phyloP scores from a whole-genome alignment of 805 yeast genomes.

The Teunomyces cretensis region DNA sequence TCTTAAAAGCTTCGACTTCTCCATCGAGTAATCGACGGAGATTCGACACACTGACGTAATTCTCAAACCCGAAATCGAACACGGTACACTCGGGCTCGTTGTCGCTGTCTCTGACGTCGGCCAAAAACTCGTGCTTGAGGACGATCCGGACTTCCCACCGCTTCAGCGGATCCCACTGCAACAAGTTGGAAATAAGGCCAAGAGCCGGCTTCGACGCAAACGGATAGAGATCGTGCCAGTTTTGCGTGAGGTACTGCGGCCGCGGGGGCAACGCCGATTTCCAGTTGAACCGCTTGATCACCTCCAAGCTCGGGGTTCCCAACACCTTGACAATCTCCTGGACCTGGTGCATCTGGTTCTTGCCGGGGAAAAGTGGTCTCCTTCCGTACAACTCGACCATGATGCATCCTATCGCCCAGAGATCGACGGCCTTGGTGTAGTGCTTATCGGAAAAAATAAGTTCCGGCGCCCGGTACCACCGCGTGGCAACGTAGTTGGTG shows the following conservation, averaged over 20 bases:
- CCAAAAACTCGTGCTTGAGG: constrained; percentile 56
- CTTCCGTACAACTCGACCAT: constrained; percentile 82
- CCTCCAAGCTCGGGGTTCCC: constrained; percentile 64
- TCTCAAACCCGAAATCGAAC: constrained; percentile 72
- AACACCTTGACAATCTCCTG: constrained; percentile 64
- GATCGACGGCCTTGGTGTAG: constrained; percentile 71
- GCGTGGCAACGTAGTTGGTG: constrained; percentile 86
- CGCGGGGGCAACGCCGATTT: constrained; percentile 34
- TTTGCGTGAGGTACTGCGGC: constrained; percentile 31
- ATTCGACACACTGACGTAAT: constrained; percentile 15
- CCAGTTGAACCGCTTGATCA: constrained; percentile 36
- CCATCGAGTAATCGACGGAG: constrained; percentile 16
- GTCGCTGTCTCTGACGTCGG: constrained; percentile 48
- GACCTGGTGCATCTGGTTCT: constrained; percentile 68
- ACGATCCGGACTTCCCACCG: constrained; percentile 59
- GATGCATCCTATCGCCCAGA: constrained; percentile 95
- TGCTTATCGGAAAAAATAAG: constrained; percentile 58
- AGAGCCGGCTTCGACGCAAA: constrained; percentile 54
- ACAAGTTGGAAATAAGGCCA: constrained; percentile 51
- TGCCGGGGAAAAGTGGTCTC: constrained; percentile 77
- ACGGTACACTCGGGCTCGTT: constrained; percentile 56
- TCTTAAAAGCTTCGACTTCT: constrained; percentile 22
- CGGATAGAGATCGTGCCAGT: constrained; percentile 61
- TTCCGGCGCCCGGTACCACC: constrained; percentile 97
- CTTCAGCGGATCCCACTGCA: constrained; percentile 62